Evolutionary conservation across 1,284 basidiomycete species (phyloP), one percentile per base, ranked within the genome.

Genomic region (Thecaphora thlaspeos): DNA sequence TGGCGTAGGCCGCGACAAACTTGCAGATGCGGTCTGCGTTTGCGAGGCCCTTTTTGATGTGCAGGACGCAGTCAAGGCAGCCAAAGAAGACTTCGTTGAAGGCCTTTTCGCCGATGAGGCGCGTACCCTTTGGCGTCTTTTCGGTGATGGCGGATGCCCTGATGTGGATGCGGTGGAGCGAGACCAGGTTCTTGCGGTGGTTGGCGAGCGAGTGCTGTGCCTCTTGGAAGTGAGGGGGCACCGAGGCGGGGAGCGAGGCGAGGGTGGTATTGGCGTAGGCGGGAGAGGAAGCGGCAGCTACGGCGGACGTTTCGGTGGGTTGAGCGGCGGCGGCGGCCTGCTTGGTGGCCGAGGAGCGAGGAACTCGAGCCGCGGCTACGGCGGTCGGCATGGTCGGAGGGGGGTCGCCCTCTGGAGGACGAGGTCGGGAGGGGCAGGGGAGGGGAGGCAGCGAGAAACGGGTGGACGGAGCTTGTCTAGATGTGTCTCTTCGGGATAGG

Each of bases 161-260:
- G 18, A 81, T 71, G 66, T 95, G 91, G 38, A 93, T 79, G 77
- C 92, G 91, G 81, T 88, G 84, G 2, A 97, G 84, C 0, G 87
- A 86, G 45, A 92, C 88, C 55, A 87, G 84, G 79, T 96, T 95
- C 83, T 97, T 97, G 60, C 88, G 84, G 78, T 90, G 92, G 76
- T 90, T 92, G 8, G 92, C 89, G 11, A 87, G 78, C 0, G 90
- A 87, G 38, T 81, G 80, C 77, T 97, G 94, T 0, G 85, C 88
- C 78, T 96, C 89, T 51, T 90, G 87, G 55, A 90, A 90, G 44
- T 74, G 56, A 39, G 63, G 59, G 17, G 63, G 63, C 19, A 66
- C 58, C 30, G 55, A 53, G 2, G 48, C 59, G 21, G 61, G 57
- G 30, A 65, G 38, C 10, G 53, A 48, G 9, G 55, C 22, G 7